Conservation (phyloP, 1,284 basidiomycete species). For the Crocinoboletus sp. region DNA sequence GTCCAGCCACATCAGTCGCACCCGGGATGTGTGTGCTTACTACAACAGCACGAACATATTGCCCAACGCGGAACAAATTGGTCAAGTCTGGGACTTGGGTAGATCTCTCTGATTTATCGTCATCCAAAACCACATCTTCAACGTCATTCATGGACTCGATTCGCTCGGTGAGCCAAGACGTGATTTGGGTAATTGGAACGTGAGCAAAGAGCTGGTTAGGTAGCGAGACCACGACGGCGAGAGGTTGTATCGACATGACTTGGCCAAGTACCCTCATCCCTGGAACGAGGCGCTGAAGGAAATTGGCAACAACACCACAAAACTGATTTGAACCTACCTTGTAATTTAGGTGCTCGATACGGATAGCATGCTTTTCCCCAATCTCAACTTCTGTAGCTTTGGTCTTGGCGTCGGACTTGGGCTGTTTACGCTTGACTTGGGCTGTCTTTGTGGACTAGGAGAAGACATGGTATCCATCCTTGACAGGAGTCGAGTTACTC, state of each 20-base stretch:
- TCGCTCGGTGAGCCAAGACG: conserved; percentile 73
- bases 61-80: conserved; percentile 79
- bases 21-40: conserved; percentile 60
- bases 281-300: conserved; percentile 64
- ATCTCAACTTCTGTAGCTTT: conserved; percentile 31
- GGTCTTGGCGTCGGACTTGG: conserved; percentile 46
- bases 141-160: conserved; percentile 58
- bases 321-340: conserved; percentile 50
- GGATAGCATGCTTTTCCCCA: conserved; percentile 42
- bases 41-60: conserved; percentile 84
- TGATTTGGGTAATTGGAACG: conserved; percentile 93
- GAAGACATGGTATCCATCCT: conserved; percentile 4
- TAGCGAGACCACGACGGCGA: conserved; percentile 89
- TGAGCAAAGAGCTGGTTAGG: conserved; percentile 96
- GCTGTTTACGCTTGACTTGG: conserved; percentile 33
- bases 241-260: conserved; percentile 83
- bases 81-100: conserved; percentile 59
- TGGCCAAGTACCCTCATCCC: conserved; percentile 90
- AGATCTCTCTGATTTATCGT: conserved; percentile 37
- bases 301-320: neutral
- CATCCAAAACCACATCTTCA: conserved; percentile 42
- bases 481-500: conserved; percentile 20
- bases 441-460: conserved; percentile 15
- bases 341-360: conserved; percentile 93
- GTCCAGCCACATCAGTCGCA: conserved; percentile 50